Conservation (phyloP, 148 eudicot genomes). For the Tetragonia tetragonoides region DNA sequence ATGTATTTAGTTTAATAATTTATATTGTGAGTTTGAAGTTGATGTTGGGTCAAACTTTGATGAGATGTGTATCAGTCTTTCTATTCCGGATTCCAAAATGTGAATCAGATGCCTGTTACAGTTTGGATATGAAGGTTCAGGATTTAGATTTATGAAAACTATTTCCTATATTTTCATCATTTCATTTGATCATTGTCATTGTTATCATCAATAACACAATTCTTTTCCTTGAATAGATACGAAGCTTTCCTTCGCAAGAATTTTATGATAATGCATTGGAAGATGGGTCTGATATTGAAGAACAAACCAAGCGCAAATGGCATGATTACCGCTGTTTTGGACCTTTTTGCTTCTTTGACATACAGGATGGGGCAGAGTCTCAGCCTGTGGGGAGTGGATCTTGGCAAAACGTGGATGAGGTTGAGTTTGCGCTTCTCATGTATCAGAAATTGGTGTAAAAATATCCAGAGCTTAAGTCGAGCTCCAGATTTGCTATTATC, state of each 20-base stretch:
- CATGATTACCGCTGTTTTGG: constrained; percentile 87
- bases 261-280: constrained; percentile 74
- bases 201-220: not conserved
- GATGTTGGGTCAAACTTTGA: not conserved
- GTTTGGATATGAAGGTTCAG: not conserved
- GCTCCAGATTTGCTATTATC: constrained; percentile 78
- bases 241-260: constrained; percentile 86
- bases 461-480: constrained; percentile 82
- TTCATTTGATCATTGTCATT: not conserved
- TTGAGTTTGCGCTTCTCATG: constrained; percentile 76
- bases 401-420: constrained; percentile 81
- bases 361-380: constrained; percentile 76
- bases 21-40: not conserved
- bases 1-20: not conserved
- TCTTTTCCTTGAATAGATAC: constrained; percentile 45
- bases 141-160: not conserved
- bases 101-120: not conserved
- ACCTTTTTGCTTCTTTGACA: constrained; percentile 95
- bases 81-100: not conserved
- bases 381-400: constrained; percentile 72
- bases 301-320: constrained; percentile 73
- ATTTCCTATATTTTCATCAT: not conserved
- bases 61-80: not conserved
- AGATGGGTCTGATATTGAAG: constrained; percentile 72
- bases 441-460: constrained; percentile 66